These are phyloP conservation scores for Cordyceps militaris DNA, from an alignment of 2,329 filamentous ascomycete genomes.

Conservation along the genomic window DNA sequence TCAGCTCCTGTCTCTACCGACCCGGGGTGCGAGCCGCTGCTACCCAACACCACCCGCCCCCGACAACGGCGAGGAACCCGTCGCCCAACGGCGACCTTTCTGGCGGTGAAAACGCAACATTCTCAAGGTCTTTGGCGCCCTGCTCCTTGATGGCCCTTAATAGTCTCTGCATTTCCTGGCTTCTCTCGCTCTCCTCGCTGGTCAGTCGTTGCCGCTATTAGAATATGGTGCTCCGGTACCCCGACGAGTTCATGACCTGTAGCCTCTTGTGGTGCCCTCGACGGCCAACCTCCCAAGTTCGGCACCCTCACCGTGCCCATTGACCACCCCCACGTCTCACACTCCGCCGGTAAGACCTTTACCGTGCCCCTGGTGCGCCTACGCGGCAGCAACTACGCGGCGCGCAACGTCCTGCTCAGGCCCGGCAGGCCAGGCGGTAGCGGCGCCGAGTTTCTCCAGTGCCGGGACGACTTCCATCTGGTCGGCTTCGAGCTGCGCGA, in stretches of 20 bases:
- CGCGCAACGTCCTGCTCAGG: conserved; percentile 38
- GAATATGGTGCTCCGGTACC: conserved; percentile 17
- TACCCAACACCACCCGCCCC: background rate
- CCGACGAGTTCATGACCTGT: conserved; percentile 33
- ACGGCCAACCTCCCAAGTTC: conserved; percentile 33
- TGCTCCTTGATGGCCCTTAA: background rate
- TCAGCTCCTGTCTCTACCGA: background rate
- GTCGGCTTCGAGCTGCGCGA: conserved; percentile 42
- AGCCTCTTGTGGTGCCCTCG: conserved; percentile 30
- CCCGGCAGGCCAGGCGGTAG: conserved; percentile 36
- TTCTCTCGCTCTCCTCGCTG: background rate
- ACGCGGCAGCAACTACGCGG: conserved; percentile 31
- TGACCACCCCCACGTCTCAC: conserved; percentile 35
- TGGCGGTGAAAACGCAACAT: background rate
- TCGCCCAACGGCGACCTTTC: background rate
- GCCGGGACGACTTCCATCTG: conserved; percentile 18
- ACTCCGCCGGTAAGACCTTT: conserved; percentile 32
- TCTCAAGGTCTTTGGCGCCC: background rate
- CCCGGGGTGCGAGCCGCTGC: conserved; percentile 1
- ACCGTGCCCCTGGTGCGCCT: conserved; percentile 38
- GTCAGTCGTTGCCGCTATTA: background rate
- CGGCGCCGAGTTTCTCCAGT: background rate
- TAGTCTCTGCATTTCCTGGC: background rate
- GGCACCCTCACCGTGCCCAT: conserved; percentile 37
- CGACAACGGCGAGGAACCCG: background rate